phyloP scores from a whole-genome alignment of 352 stramenopile species.

The Paralagenidium karlingii region DNA sequence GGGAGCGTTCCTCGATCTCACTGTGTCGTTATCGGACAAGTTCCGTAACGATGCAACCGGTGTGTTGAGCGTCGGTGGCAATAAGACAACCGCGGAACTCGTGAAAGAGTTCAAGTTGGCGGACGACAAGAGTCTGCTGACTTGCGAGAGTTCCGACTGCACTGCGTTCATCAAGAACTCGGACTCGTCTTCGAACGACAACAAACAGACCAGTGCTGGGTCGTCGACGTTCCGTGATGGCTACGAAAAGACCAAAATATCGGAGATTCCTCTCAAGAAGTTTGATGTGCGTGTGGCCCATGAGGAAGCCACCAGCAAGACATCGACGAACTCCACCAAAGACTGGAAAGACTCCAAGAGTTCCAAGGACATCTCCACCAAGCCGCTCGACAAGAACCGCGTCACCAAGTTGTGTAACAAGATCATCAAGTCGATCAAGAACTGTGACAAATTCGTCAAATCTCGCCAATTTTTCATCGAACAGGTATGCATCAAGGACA shows the following conservation, averaged over 20 bases:
- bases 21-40: conserved; percentile 11
- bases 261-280: not conserved
- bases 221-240: too few species aligned
- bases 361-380: not conserved
- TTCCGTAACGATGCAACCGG: conserved; percentile 13
- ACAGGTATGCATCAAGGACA: conserved; percentile 10
- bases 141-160: conserved; percentile 3
- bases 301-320: not conserved
- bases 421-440: conserved; percentile 8
- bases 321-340: not conserved
- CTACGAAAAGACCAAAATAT: not conserved
- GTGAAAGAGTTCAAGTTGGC: conserved; percentile 8
- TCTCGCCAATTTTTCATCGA: conserved; percentile 14
- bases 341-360: not conserved
- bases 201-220: too few species aligned
- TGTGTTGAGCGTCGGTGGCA: conserved; percentile 19
- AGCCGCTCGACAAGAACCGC: conserved; percentile 1
- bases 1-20: conserved; percentile 14
- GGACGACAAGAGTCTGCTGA: conserved; percentile 12
- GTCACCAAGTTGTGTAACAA: conserved; percentile 9
- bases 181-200: too few species aligned
- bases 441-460: conserved; percentile 13
- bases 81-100: conserved; percentile 9
- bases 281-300: not conserved
- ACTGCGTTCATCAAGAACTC: not conserved